Base-by-base conservation (phyloP, 495 filamentous ascomycete genomes). In the Talaromyces proteolyticus region DNA sequence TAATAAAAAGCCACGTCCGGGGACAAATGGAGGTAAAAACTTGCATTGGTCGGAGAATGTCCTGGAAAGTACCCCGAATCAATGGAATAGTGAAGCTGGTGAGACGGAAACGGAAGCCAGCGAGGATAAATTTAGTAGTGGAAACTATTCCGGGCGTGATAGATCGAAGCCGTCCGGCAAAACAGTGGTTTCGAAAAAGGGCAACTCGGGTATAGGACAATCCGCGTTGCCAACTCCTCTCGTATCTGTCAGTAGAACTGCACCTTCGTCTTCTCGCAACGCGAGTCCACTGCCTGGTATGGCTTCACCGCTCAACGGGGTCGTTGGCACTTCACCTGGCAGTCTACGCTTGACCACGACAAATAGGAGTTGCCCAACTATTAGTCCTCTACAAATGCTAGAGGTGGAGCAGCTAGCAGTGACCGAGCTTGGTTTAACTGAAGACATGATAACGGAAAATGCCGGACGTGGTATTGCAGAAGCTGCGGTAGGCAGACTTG, bases 41-140 rank as follows among this genome's bases (percentile, higher is more conserved):
- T 69, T 95, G 20, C 89, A 94, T 63, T 84, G 91, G 59, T 86
- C 86, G 1, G 92, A 97, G 61, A 96, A 95, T 55, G 92, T 97
- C 20, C 82, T 97, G 4, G 86, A 87, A 57, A 69, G 73, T 50
- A 75, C 74, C 19, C 76, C 69, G 50, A 60, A 53, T 40, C 74
- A 68, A 53, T 86, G 76, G 78, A 87, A 84, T 60, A 89, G 84
- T 53, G 87, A 89, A 54, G 80, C 81, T 16, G 85, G 81, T 23
- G 85, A 87, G 24, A 71, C 73, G 17, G 76, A 81, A 8, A 72
- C 77, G 20, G 73, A 73, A 10, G 73, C 72, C 20, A 84, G 78
- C 55, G 74, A 76, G 50, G 68, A 74, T n/a, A 76, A 74, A 49
- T 64, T 74, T 21, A 76, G 77, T 51, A 77, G 79, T 47, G 78